Conservation (phyloP, 179 eudicot genomes). For the Camellia oleifera region DNA sequence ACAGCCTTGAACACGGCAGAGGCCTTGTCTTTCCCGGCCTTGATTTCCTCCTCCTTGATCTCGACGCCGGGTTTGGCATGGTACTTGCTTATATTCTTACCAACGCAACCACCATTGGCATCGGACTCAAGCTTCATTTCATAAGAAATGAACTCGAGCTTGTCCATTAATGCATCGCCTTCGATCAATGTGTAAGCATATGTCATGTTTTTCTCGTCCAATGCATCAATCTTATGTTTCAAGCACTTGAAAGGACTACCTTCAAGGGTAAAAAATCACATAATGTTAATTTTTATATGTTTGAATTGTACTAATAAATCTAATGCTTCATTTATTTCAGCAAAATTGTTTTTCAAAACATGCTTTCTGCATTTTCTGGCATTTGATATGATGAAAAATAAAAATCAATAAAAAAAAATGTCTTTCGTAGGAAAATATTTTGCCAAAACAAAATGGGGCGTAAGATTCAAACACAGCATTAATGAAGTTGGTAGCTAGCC, state of each 20-base stretch:
- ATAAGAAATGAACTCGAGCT: constrained; percentile 21
- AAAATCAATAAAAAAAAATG: too few species aligned
- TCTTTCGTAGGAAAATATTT: too few species aligned
- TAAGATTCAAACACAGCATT: too few species aligned
- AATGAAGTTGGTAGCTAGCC: constrained; percentile 29
- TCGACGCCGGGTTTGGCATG: constrained; percentile 21
- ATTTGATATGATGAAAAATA: too few species aligned
- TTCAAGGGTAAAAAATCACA: not conserved
- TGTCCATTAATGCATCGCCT: constrained; percentile 29
- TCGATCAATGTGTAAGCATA: constrained; percentile 25
- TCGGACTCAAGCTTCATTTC: constrained; percentile 25
- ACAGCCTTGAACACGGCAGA: constrained; percentile 31
- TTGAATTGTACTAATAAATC: not conserved
- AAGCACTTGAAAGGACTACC: constrained; percentile 25
- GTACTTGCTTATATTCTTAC: constrained; percentile 27
- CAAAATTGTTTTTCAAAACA: too few species aligned
- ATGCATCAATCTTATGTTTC: constrained; percentile 27
- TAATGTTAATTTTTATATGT: too few species aligned
- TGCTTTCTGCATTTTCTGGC: too few species aligned
- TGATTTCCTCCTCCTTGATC: constrained; percentile 29
- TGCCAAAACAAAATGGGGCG: too few species aligned
- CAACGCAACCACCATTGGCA: constrained; percentile 29
- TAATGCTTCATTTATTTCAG: too few species aligned
- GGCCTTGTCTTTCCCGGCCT: constrained; percentile 29
- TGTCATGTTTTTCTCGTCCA: constrained; percentile 22